Evolutionary conservation across 2,329 filamentous ascomycete species (phyloP).

Genomic region (Rhinocladiella mackenziei): DNA sequence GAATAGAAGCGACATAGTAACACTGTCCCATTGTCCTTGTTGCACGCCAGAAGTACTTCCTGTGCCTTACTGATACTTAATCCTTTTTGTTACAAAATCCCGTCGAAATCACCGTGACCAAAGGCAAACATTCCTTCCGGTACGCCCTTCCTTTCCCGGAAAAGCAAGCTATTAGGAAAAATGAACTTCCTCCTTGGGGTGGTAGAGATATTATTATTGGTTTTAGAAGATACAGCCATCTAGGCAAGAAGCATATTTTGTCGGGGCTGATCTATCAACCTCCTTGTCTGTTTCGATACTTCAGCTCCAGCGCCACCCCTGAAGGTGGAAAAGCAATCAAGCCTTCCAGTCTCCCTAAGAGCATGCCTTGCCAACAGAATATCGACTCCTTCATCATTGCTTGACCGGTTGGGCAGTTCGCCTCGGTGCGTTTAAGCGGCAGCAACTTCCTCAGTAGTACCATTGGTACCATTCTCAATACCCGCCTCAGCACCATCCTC

Average conservation of each 20-base stretch:
- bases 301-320: constrained; percentile 18
- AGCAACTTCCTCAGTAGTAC: constrained; percentile 25
- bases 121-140: too few relatives aligned
- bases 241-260: constrained; percentile 23
- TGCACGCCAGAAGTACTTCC: too few relatives aligned
- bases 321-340: constrained; percentile 26
- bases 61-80: too few relatives aligned
- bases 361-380: constrained; percentile 26
- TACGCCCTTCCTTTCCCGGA: background rate
- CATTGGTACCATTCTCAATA: constrained; percentile 26
- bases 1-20: too few relatives aligned
- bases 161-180: too few relatives aligned
- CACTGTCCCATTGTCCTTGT: too few relatives aligned
- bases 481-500: constrained; percentile 67
- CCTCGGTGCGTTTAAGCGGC: constrained; percentile 20
- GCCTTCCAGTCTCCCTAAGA: constrained; percentile 23
- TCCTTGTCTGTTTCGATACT: constrained; percentile 25
- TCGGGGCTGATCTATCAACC: constrained; percentile 24
- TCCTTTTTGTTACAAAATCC: too few relatives aligned
- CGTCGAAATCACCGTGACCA: too few relatives aligned
- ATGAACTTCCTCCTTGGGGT: too few relatives aligned
- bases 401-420: background rate
- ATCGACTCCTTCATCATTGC: constrained; percentile 18
- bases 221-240: constrained; percentile 27
- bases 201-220: constrained; percentile 19